phyloP scores from a whole-genome alignment of 129 eudicot genomes.

The Gnaphalium uliginosum region DNA sequence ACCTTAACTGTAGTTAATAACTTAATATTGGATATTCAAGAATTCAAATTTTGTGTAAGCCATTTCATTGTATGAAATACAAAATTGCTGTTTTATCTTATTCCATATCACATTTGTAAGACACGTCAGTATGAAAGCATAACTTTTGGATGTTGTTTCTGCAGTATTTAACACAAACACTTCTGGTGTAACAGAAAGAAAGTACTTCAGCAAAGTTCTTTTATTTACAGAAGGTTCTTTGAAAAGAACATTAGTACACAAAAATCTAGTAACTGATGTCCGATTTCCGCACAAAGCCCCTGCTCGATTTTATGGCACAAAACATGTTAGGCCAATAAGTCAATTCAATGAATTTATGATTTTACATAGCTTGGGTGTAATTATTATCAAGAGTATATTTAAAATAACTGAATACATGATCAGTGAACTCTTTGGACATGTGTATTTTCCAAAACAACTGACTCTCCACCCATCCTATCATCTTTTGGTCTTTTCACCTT shows the following conservation, averaged over 20 bases:
- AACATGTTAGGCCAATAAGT: background rate
- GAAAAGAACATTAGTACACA: background rate
- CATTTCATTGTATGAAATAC: conserved; percentile 1
- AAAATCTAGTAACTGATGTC: background rate
- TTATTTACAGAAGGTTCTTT: background rate
- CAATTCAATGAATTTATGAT: background rate
- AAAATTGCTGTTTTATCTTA: background rate
- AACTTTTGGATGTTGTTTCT: background rate
- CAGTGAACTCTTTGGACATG: background rate
- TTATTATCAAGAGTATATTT: background rate
- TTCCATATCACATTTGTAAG: background rate
- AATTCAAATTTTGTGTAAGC: background rate
- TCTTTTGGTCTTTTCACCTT: background rate
- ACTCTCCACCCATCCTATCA: conserved; percentile 1
- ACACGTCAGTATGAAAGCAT: background rate
- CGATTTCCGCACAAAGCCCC: background rate
- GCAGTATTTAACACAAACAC: background rate
- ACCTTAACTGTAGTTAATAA: conserved; percentile 7
- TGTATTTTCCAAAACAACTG: background rate
- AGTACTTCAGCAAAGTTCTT: background rate
- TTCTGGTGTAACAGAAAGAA: conserved; percentile 14
- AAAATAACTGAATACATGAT: background rate
- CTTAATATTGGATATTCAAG: conserved; percentile 4
- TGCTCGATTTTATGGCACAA: background rate
- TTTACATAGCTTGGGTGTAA: background rate